Evolutionary conservation across 495 filamentous ascomycete species (phyloP), one percentile per base, ranked within the genome.

Genomic region (Amniculicola lignicola): DNA sequence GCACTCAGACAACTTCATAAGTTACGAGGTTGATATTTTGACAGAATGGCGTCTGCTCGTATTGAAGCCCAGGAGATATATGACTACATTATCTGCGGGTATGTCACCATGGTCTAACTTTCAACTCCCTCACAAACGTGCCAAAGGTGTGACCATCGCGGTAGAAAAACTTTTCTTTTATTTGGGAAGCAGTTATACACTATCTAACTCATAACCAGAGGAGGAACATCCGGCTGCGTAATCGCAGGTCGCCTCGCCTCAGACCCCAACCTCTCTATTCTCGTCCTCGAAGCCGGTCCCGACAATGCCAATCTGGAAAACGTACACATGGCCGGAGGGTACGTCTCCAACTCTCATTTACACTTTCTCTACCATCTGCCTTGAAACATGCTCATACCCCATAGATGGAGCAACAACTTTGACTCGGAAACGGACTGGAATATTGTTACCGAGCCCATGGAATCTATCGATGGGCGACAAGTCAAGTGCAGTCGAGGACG

Each of bases 231-330:
- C 11, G 77, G 75, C 36, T 75, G 73, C 45, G 75, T 76, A 18
- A 51, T 80, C n/a, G 77, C 77, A 42, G 71, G 69, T 36, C 73
- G 75, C 27, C 69, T 80, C 12, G 74, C 75, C 31, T 74, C 75
- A 53, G 72, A 78, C 52, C 64, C 64, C n/a, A 64, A 68, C 42
- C 65, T 69, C 5, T 68, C 68, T 1, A 69, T 80, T n/a, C 70
- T 80, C 18, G 51, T 80, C 14, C 59, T 80, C 15, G 76, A 79
- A 57, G 74, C 73, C 6, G 77, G 77, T 25, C 57, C 59, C 6
- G 69, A 72, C 40, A 69, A 68, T 48, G 70, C 43, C 1, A 44
- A 62, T 16, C 24, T 65, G 9, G 59, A 62, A 27, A 65, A 59
- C 40, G 51, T 60, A 11, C 50, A 64, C 25, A 60, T 65, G 62